Conservation (phyloP, 2,329 filamentous ascomycete genomes). For the Aspergillus tubingensis region DNA sequence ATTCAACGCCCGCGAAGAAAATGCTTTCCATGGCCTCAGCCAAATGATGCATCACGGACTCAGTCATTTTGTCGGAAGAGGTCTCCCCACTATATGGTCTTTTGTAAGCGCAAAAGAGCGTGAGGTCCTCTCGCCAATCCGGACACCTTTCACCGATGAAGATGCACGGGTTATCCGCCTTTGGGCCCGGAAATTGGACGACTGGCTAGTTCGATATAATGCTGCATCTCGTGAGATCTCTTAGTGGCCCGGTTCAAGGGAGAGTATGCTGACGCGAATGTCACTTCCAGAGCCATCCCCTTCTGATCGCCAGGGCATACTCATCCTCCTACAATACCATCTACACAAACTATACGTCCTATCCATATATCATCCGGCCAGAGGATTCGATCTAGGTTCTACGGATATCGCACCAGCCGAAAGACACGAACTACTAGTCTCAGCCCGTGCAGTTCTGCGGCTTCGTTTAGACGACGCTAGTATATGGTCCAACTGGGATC, state of each 20-base stretch:
- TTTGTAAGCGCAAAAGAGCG: slow-evolving; percentile 25
- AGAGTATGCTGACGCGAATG: not conserved
- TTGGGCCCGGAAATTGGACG: slow-evolving; percentile 32
- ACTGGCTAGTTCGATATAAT: slow-evolving; percentile 34
- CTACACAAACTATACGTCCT: slow-evolving; percentile 34
- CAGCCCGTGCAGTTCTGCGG: slow-evolving; percentile 32
- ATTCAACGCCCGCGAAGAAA: slow-evolving; percentile 23
- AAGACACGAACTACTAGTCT: slow-evolving; percentile 31
- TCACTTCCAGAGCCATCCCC: slow-evolving; percentile 25
- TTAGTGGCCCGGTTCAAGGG: not conserved
- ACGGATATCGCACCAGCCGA: slow-evolving; percentile 30
- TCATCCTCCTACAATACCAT: slow-evolving; percentile 35
- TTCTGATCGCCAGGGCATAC: slow-evolving; percentile 32
- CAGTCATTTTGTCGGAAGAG: slow-evolving; percentile 33
- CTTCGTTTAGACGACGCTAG: slow-evolving; percentile 32
- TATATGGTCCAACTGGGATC: slow-evolving; percentile 37
- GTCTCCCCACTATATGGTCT: slow-evolving; percentile 32
- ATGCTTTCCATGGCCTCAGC: slow-evolving; percentile 29
- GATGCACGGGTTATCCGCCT: slow-evolving; percentile 31
- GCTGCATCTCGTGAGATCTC: slow-evolving; percentile 25
- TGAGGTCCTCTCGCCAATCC: slow-evolving; percentile 12
- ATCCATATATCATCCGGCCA: slow-evolving; percentile 34
- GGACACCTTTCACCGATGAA: slow-evolving; percentile 27
- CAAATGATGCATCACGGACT: slow-evolving; percentile 36
- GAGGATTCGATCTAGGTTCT: slow-evolving; percentile 30